phyloP scores from a whole-genome alignment of 2,329 filamentous ascomycete genomes.

The Hysterium pulicare region DNA sequence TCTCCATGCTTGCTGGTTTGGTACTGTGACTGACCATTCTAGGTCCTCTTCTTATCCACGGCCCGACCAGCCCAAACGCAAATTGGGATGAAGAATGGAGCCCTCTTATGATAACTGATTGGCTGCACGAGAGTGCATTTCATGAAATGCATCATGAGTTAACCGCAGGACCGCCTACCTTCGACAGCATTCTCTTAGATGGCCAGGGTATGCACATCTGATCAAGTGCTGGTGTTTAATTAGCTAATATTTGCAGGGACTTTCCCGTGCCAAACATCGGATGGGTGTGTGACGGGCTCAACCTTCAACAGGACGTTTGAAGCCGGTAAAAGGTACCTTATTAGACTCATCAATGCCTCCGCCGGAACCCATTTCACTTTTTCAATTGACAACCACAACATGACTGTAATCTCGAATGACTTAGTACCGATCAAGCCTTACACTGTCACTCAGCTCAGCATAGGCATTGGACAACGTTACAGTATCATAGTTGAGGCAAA shows the following conservation, averaged over 20 bases:
- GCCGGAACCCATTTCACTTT: conserved; percentile 16
- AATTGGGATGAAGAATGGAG: conserved; percentile 35
- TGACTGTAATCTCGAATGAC: conserved; percentile 29
- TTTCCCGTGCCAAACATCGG: background rate
- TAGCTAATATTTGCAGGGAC: no score
- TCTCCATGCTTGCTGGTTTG: background rate
- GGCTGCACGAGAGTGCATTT: conserved; percentile 14
- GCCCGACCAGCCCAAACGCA: conserved; percentile 22
- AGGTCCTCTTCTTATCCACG: conserved; percentile 32
- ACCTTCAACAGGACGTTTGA: background rate
- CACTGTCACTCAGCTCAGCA: conserved; percentile 23
- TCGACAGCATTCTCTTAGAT: background rate
- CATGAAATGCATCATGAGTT: background rate
- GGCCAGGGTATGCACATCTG: background rate
- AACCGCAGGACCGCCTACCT: background rate
- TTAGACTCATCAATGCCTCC: conserved; percentile 11
- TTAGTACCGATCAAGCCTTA: conserved; percentile 34
- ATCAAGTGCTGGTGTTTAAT: no score
- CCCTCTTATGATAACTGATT: conserved; percentile 25
- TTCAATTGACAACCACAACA: conserved; percentile 33
- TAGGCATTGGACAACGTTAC: conserved; percentile 40
- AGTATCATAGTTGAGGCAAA: conserved; percentile 41
- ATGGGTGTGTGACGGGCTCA: background rate
- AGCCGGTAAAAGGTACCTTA: conserved; percentile 4
- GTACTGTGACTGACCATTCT: background rate